Conservation (phyloP, 2,329 filamentous ascomycete species). For the Pleurostoma richardsiae region DNA sequence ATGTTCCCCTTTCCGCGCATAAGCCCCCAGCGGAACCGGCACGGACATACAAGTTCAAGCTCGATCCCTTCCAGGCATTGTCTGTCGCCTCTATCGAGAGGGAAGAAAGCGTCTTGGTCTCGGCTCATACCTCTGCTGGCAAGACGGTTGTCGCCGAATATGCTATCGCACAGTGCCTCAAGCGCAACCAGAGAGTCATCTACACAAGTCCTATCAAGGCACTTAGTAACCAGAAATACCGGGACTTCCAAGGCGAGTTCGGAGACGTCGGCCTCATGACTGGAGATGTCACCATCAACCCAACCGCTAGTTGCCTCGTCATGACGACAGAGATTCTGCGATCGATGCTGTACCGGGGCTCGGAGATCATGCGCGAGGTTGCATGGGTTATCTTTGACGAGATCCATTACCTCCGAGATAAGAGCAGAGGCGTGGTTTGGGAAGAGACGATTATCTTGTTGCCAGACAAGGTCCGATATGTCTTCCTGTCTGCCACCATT, state of each 20-base stretch:
- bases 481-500: slow-evolving; percentile 96
- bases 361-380: slow-evolving; percentile 99
- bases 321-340: slow-evolving; percentile 99
- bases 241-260: slow-evolving; percentile 93
- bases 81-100: slow-evolving; percentile 93
- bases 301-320: slow-evolving; percentile 92
- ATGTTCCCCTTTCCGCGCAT: slow-evolving; percentile 91
- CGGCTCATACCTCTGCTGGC: slow-evolving; percentile 93
- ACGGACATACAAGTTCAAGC: slow-evolving; percentile 77
- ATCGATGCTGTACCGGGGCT: slow-evolving; percentile 96
- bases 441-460: slow-evolving; percentile 98
- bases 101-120: slow-evolving; percentile 93
- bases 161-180: slow-evolving; percentile 93
- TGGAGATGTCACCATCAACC: slow-evolving; percentile 98
- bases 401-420: slow-evolving; percentile 97
- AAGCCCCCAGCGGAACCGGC: slow-evolving; percentile 85
- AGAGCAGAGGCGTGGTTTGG: slow-evolving; percentile 93
- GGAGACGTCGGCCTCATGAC: slow-evolving; percentile 98
- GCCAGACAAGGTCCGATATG: slow-evolving; percentile 97
- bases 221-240: slow-evolving; percentile 96
- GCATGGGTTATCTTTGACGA: slow-evolving; percentile 98
- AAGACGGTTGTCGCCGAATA: slow-evolving; percentile 99
- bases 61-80: slow-evolving; percentile 96
- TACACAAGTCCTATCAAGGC: slow-evolving; percentile 99
- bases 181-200: slow-evolving; percentile 96